Evolutionary conservation across 208 protist species (phyloP), one percentile per base, ranked within the genome.

Genomic region (Leishmania major): DNA sequence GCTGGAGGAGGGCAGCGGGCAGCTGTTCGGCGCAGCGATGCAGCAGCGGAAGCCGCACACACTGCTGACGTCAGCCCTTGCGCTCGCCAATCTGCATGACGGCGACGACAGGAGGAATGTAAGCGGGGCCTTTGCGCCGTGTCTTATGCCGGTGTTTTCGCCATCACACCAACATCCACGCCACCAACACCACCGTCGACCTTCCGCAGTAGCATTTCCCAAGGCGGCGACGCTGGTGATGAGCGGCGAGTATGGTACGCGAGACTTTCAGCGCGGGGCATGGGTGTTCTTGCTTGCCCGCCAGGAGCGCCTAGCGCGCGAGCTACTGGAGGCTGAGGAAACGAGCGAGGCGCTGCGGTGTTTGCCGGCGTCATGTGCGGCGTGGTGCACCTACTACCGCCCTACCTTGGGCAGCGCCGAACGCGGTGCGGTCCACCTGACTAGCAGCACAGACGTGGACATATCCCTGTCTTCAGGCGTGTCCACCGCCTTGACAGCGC

Each of bases 271-370:
- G 5, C 79, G 82, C 66, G 87, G 83, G 13, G 84, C 81, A 2
- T 85, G 82, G 81, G 22, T 87, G 19, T 19, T 84, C 17, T 28
- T 77, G 15, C 62, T 94, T 28, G 72, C 79, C 10, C 73, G 89
- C 22, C 86, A 93, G 43, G 92, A 95, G 78, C 91, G 90, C 73
- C 85, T 88, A 7, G 86, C 78, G 75, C 92, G 92, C n/a, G 85
- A 93, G 67, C 51, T 60, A 2, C 75, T 95, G 45, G 83, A 88
- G 49, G 83, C 84, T 47, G 81, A 78, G 67, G 90, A 91, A 75
- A 79, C 84, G 15, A 67, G 80, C 15, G 88, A 89, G 57, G 89
- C 89, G 5, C 73, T 93, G 7, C 76, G 75, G 37, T 81, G 53
- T 11, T 35, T 93, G 74, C 85, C 84, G n/a, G 82, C 78, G 81